Percentiles rank a stretch among this genome's conserved stretches.
phyloP scores from a whole-genome alignment of 23 red algal species.

The Gracilaria domingensis region DNA sequence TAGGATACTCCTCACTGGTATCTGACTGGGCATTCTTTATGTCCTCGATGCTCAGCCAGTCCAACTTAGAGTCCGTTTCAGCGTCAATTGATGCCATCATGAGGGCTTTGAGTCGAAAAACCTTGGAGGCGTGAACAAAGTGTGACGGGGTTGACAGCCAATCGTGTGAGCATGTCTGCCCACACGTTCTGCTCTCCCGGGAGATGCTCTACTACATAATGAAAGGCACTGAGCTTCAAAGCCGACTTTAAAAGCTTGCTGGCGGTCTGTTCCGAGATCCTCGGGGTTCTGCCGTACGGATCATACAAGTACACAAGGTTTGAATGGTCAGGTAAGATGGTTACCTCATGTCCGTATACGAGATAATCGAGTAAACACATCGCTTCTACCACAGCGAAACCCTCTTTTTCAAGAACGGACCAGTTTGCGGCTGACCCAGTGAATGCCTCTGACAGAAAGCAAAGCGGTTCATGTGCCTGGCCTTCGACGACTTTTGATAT shows the following conservation, averaged over 20 bases:
- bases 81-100: conserved; percentile 19
- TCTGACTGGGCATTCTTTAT: too few relatives aligned
- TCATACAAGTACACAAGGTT: conserved; percentile 51
- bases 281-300: background rate
- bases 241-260: conserved; percentile 39
- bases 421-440: conserved; percentile 42
- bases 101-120: background rate
- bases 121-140: background rate
- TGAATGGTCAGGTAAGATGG: conserved; percentile 21
- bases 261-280: conserved; percentile 3
- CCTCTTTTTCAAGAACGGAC: conserved; percentile 37
- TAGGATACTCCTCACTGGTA: too few relatives aligned
- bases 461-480: background rate
- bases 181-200: conserved; percentile 37
- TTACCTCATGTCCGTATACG: conserved; percentile 12
- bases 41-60: too few relatives aligned
- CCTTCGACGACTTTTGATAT: background rate
- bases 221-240: background rate
- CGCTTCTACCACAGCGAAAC: conserved; percentile 25
- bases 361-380: conserved; percentile 34
- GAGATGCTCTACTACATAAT: conserved; percentile 27
- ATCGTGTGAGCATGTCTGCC: conserved; percentile 41
- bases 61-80: too few relatives aligned
- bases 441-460: conserved; percentile 31
- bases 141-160: conserved; percentile 4